Base-by-base conservation (phyloP, 345 rosid genomes). In the Adansonia digitata region DNA sequence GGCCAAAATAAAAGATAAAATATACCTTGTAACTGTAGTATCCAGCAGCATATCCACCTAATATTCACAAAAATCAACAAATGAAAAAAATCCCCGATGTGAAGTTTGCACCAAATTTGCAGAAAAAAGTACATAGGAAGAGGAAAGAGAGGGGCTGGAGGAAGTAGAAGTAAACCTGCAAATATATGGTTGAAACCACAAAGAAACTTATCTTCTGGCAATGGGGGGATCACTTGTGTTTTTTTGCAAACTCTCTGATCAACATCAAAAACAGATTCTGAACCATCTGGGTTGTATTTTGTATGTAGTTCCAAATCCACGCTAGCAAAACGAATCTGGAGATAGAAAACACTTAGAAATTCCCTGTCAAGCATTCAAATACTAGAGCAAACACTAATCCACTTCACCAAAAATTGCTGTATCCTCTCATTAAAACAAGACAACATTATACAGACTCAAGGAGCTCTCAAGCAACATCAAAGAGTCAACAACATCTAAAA, bases 21-120 rank as follows among this genome's bases (percentile, higher is more conserved):
- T 34, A 15, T 83, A 94, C 98, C 98, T 94, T 94, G 85, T 94
- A 94, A 76, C 98, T 92, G 81, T 94, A 94, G 80, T 94, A 94
- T 75, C 98, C 97, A 75, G 98, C 97, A 71, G 98, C 96, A 79
- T 92, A 94, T 75, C 94, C 96, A 49, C 97, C 98, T 92, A 77
- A 34, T 45, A 73, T 70, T 61, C 72, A 74, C 64, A 78, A 77
- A 74, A 77, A 40, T 2, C 10, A 45, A 31, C 34, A 12, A 15
- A 59, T 68, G 12, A 66, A 39, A 51, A 75, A 76, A 39, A 60
- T 57, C 17, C 53, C 27, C 27, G 3, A 27, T 26, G 57, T 31
- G 29, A 74, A 61, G 65, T 55, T 49, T 45, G 42, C 40, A 22
- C 52, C 34, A 24, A 2, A 24, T 14, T 62, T 10, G 7, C 22